Conservation (phyloP, 768 basidiomycete species). For the Auriscalpium vulgare region DNA sequence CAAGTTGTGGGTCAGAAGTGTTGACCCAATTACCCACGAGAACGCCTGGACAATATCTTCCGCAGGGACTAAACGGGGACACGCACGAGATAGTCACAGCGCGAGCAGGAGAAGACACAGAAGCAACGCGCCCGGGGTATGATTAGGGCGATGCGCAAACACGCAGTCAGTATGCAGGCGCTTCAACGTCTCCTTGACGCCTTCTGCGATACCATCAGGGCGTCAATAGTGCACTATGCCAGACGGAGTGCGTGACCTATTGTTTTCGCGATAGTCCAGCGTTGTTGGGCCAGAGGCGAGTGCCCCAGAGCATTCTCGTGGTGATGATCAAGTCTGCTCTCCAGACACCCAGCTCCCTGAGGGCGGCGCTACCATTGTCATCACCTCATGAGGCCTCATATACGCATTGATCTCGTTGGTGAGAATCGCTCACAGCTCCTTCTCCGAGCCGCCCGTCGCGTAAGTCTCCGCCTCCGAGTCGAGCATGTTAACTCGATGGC, state of each 20-base stretch:
- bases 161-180: slow-evolving; percentile 48
- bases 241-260: slow-evolving; percentile 10
- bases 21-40: slow-evolving; percentile 39
- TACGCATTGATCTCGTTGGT: not conserved
- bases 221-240: slow-evolving; percentile 41
- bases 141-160: slow-evolving; percentile 44
- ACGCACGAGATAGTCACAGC: not conserved
- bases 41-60: slow-evolving; percentile 55
- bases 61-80: slow-evolving; percentile 26
- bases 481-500: slow-evolving; percentile 48
- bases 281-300: slow-evolving; percentile 36
- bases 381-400: not conserved
- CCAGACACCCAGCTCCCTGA: slow-evolving; percentile 44
- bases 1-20: not conserved
- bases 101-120: not conserved
- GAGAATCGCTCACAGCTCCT: slow-evolving; percentile 36
- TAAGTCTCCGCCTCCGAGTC: slow-evolving; percentile 38
- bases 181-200: slow-evolving; percentile 30
- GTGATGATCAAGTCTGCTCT: slow-evolving; percentile 44
- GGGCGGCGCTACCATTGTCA: slow-evolving; percentile 42
- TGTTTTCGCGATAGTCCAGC: slow-evolving; percentile 27
- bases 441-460: slow-evolving; percentile 39
- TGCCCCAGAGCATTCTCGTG: slow-evolving; percentile 54
- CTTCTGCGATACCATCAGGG: slow-evolving; percentile 19
- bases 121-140: slow-evolving; percentile 18